phyloP scores from a whole-genome alignment of 768 basidiomycete genomes.

The Boletellus ananas region DNA sequence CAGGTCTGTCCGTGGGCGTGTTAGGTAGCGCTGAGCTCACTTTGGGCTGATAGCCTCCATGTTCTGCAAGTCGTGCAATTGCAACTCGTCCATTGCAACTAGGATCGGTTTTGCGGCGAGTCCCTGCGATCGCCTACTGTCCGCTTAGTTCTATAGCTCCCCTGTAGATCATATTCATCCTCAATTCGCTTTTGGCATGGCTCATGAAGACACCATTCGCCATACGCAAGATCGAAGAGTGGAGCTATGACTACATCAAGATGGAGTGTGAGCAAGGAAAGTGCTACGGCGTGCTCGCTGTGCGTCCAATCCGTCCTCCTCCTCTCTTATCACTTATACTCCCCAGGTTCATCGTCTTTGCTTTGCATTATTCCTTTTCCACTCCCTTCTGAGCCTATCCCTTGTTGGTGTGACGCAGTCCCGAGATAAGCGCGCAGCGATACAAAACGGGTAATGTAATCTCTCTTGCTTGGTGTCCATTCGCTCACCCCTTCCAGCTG shows the following conservation, averaged over 20 bases:
- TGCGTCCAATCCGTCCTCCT: slow-evolving; percentile 36
- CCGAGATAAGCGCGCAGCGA: slow-evolving; percentile 84
- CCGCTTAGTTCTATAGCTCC: background rate
- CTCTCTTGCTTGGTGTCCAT: slow-evolving; percentile 1
- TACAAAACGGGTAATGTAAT: slow-evolving; percentile 85
- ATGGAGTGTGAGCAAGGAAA: slow-evolving; percentile 93
- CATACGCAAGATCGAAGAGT: slow-evolving; percentile 83
- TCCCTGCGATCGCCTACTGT: background rate
- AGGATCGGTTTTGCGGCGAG: slow-evolving; percentile 91
- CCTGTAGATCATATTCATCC: slow-evolving; percentile 84
- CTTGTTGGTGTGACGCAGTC: slow-evolving; percentile 90
- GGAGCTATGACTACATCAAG: slow-evolving; percentile 96
- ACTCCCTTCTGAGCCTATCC: slow-evolving; percentile 71
- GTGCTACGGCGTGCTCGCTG: slow-evolving; percentile 95
- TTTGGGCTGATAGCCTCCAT: slow-evolving; percentile 62
- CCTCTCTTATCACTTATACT: background rate
- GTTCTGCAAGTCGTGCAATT: slow-evolving; percentile 98
- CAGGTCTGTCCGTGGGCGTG: slow-evolving; percentile 47
- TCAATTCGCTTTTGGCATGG: slow-evolving; percentile 97
- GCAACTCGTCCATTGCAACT: slow-evolving; percentile 97
- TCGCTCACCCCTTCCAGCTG: slow-evolving; percentile 51
- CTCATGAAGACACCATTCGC: slow-evolving; percentile 89
- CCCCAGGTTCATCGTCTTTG: slow-evolving; percentile 88
- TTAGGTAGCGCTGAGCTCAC: slow-evolving; percentile 7
- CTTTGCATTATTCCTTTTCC: slow-evolving; percentile 89